Base-by-base conservation (phyloP, 1,284 basidiomycete species). In the Earliella scabrosa region DNA sequence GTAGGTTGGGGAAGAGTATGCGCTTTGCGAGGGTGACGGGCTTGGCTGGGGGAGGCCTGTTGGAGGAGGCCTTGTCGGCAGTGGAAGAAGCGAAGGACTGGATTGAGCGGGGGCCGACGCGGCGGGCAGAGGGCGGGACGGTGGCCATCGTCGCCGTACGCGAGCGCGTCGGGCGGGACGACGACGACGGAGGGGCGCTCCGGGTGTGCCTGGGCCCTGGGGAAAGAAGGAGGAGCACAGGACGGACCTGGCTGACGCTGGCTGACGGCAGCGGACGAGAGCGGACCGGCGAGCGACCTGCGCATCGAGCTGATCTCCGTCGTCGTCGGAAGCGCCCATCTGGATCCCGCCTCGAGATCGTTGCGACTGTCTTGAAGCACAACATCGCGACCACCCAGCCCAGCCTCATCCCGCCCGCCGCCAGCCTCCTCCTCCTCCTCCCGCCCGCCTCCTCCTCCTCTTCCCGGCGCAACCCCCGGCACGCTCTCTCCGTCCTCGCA, bases 1-100 rank as follows among this genome's bases (percentile, higher is more conserved):
- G 75, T 21, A 82, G 75, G 13, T 77, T 66, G 18, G 85, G 87
- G 66, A 90, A 90, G 60, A 92, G 82, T n/a, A 92, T 82, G 23
- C 90, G 85, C 54, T 79, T 79, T 10, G 85, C 73, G 44, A 88
- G 79, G 16, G 83, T 68, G 32, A 76, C 50, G n/a, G 71, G 68
- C 34, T 70, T 69, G 27, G 66, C 50, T 24, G 59, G 54, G 29
- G 53, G 38, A 3, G 67, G 52, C 45, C 61, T 58, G 21, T 63
- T 59, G 16, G 63, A 27, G 1, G 61, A n/a, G 27, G 64, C 59
- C 46, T 63, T 66, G 52, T 71, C 71, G 7, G 60, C 60, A 46
- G 70, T 49, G 27, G 71, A 74, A 20, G 72, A 73, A 4, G 70
- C 50, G 51, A 61, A 44, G 13, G 69, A 71, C 52, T 63, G 59